phyloP scores from a whole-genome alignment of 1,284 basidiomycete species.

The Cryptococcus sp. region DNA sequence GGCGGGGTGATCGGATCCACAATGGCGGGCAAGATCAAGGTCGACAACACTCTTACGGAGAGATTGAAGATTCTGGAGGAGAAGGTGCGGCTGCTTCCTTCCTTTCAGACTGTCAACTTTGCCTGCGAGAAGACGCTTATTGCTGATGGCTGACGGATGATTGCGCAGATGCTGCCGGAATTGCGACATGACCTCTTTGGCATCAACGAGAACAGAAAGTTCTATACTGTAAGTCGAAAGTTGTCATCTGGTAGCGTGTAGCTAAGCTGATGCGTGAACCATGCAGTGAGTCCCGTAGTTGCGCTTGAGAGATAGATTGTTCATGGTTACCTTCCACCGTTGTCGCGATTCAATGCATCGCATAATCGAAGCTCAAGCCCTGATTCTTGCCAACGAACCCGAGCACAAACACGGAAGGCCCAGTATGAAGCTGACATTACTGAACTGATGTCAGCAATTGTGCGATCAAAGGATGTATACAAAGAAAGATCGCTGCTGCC shows the following conservation, averaged over 20 bases:
- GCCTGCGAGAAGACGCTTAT: background rate
- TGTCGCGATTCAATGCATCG: too few relatives aligned
- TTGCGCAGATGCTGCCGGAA: conserved; percentile 80
- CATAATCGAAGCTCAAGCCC: too few relatives aligned
- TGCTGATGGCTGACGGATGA: conserved; percentile 1
- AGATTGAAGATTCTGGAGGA: conserved; percentile 83
- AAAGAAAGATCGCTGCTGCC: too few relatives aligned
- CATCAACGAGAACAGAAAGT: conserved; percentile 80
- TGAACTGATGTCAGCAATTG: too few relatives aligned
- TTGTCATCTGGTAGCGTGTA: background rate
- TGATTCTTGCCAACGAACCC: too few relatives aligned
- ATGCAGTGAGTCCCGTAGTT: too few relatives aligned
- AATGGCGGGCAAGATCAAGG: conserved; percentile 72
- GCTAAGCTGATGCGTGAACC: too few relatives aligned
- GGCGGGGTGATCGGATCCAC: conserved; percentile 79
- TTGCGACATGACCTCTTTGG: conserved; percentile 83
- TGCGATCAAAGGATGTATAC: too few relatives aligned
- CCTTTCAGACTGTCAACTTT: background rate
- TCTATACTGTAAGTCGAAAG: conserved; percentile 60
- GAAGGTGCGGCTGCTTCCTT: conserved; percentile 59
- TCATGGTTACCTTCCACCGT: too few relatives aligned
- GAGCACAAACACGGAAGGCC: too few relatives aligned
- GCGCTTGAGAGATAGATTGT: too few relatives aligned
- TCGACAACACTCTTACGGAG: conserved; percentile 91
- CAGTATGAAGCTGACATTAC: too few relatives aligned